Percentiles rank a stretch among this genome's conserved stretches.
Evolutionary conservation across 1,284 basidiomycete genomes (phyloP).

Genomic region (Puccinia coronata): DNA sequence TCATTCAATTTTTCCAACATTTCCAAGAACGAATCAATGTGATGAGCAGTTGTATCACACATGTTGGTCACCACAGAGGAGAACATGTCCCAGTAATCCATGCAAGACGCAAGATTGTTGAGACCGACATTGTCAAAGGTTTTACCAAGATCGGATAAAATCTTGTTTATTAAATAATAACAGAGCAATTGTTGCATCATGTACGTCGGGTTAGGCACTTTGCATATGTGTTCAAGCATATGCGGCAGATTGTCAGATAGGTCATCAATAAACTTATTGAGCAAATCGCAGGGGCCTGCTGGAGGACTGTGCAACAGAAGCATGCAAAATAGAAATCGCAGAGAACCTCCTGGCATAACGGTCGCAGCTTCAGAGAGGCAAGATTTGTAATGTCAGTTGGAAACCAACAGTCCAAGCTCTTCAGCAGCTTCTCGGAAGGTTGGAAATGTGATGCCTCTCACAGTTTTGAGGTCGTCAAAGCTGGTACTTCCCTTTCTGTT

Average conservation of each 20-base stretch:
- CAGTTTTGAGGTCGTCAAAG: background rate
- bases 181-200: background rate
- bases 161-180: background rate
- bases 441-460: background rate
- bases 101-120: no score
- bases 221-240: background rate
- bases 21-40: background rate
- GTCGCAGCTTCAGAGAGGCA: background rate
- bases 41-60: background rate
- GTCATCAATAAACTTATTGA: background rate
- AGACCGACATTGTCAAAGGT: background rate
- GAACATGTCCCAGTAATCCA: background rate
- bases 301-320: no score
- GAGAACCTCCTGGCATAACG: background rate
- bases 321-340: background rate
- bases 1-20: background rate
- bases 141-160: background rate
- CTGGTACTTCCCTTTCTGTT: no score
- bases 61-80: background rate
- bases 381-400: background rate
- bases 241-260: background rate
- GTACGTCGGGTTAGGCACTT: background rate
- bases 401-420: background rate
- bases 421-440: slow-evolving; percentile 11
- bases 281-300: background rate